Conservation (phyloP, 768 basidiomycete genomes). For the Pleurotus giganteus region DNA sequence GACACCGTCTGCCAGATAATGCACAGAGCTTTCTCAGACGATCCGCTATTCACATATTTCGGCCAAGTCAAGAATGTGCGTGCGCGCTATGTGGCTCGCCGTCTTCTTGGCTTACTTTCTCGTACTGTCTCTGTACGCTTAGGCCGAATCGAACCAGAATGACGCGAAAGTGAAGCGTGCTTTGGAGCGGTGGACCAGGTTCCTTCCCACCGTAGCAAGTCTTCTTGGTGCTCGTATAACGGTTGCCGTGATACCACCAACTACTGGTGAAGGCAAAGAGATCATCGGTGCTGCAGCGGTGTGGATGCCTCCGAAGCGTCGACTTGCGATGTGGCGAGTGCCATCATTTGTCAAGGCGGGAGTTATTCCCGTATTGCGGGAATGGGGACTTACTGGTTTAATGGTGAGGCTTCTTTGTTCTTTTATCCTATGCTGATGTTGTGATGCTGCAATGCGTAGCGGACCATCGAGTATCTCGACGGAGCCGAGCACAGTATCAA, state of each 20-base stretch:
- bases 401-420: slow-evolving; percentile 4
- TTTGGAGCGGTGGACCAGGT: slow-evolving; percentile 13
- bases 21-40: slow-evolving; percentile 22
- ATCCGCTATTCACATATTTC: slow-evolving; percentile 29
- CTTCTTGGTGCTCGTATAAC: slow-evolving; percentile 25
- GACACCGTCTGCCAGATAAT: slow-evolving; percentile 17
- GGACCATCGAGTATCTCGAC: slow-evolving; percentile 20
- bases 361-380: no score
- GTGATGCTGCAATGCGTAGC: slow-evolving; percentile 12
- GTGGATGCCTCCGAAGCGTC: slow-evolving; percentile 26
- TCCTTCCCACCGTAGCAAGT: slow-evolving; percentile 20
- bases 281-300: slow-evolving; percentile 21
- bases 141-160: slow-evolving; percentile 14
- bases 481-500: slow-evolving; percentile 16
- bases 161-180: slow-evolving; percentile 13
- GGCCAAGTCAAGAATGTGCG: slow-evolving; percentile 22
- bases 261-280: slow-evolving; percentile 14
- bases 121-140: not conserved
- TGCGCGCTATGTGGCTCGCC: not conserved
- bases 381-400: slow-evolving; percentile 13
- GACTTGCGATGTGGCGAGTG: slow-evolving; percentile 21
- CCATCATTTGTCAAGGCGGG: slow-evolving; percentile 17
- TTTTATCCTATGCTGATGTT: no score
- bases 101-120: not conserved
- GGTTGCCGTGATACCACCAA: slow-evolving; percentile 19